Conservation (phyloP, 495 filamentous ascomycete genomes). For the Pseudoneurospora amorphoporcata region DNA sequence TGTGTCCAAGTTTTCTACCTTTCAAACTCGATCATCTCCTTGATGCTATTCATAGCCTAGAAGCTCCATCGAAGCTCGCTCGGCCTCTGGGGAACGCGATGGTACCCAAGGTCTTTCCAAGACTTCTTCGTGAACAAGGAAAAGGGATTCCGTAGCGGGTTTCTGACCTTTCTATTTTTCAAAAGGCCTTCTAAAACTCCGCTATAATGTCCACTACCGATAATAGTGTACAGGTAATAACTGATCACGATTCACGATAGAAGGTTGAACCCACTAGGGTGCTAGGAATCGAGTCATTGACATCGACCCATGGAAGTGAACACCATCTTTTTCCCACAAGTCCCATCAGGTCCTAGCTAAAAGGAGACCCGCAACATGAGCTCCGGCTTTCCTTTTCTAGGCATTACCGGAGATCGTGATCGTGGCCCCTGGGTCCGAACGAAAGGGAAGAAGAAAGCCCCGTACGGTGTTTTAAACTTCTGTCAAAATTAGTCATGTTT, state of each 20-base stretch:
- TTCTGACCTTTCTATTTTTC: background rate
- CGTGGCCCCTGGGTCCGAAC: background rate
- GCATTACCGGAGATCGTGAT: background rate
- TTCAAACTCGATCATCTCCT: background rate
- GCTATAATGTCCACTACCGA: background rate
- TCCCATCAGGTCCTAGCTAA: background rate
- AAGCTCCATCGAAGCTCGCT: background rate
- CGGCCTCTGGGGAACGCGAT: background rate
- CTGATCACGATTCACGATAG: background rate
- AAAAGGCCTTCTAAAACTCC: background rate
- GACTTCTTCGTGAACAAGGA: background rate
- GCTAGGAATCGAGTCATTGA: background rate
- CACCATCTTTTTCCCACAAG: background rate
- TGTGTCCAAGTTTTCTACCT: background rate
- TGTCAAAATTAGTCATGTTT: background rate
- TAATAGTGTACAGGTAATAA: background rate
- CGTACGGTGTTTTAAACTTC: background rate
- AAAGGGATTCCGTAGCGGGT: background rate
- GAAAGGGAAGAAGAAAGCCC: background rate
- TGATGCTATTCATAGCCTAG: background rate
- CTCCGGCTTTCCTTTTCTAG: background rate
- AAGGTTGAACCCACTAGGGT: background rate
- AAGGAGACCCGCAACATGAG: background rate
- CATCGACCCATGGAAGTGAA: background rate
- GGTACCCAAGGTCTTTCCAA: background rate